phyloP scores from a whole-genome alignment of 2,329 filamentous ascomycete species.

The Parastagonospora avenae region DNA sequence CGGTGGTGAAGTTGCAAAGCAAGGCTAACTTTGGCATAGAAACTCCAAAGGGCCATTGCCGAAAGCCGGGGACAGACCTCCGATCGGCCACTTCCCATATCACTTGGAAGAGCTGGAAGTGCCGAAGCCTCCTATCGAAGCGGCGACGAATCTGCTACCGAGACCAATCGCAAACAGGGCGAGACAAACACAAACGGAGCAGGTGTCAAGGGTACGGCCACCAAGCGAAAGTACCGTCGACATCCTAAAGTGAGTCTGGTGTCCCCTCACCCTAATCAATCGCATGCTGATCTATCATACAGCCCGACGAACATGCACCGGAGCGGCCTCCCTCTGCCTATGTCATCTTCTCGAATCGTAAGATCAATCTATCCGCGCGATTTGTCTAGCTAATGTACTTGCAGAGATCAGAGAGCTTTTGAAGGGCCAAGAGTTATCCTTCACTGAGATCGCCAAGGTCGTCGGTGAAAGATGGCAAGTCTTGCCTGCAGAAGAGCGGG shows the following conservation, averaged over 20 bases:
- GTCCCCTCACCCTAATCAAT: neutral
- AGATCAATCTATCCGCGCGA: constrained; percentile 40
- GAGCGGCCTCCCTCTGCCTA: constrained; percentile 82
- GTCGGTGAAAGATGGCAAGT: constrained; percentile 84
- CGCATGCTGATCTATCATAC: constrained; percentile 1
- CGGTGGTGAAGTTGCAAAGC: neutral
- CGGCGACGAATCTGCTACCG: constrained; percentile 53
- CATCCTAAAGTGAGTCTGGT: constrained; percentile 69
- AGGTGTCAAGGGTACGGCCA: constrained; percentile 26
- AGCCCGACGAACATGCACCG: constrained; percentile 80
- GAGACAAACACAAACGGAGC: constrained; percentile 45
- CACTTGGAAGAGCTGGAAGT: constrained; percentile 54
- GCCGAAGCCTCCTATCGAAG: constrained; percentile 63
- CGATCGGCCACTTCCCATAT: constrained; percentile 42
- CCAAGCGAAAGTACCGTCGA: constrained; percentile 76
- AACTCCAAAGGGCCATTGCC: constrained; percentile 82
- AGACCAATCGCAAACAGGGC: constrained; percentile 53
- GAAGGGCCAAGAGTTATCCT: constrained; percentile 76
- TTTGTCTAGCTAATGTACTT: constrained; percentile 19
- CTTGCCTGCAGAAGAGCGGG: constrained; percentile 68
- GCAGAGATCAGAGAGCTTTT: constrained; percentile 77
- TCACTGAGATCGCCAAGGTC: constrained; percentile 82
- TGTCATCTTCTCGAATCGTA: constrained; percentile 84
- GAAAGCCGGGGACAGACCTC: constrained; percentile 65
- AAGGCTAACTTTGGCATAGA: constrained; percentile 54